Evolutionary conservation across 2,329 filamentous ascomycete genomes (phyloP).

Genomic region (Monosporascus sp.): DNA sequence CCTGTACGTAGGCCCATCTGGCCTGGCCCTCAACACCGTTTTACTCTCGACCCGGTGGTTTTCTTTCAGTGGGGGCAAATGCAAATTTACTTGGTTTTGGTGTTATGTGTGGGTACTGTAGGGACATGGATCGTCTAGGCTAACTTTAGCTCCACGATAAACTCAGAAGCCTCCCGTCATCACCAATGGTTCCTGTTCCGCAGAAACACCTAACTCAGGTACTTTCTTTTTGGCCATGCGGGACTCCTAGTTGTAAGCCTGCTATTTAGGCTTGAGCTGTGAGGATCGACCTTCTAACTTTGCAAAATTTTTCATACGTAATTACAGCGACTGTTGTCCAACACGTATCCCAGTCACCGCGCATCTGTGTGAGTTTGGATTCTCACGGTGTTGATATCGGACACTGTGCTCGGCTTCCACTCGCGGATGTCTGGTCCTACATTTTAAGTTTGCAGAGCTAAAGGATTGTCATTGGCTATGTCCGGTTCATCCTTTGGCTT

Average conservation of each 20-base stretch:
- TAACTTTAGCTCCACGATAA: not conserved
- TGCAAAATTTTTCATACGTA: not conserved
- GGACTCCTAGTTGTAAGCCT: not conserved
- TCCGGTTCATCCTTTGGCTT: constrained; percentile 42
- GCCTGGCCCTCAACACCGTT: not conserved
- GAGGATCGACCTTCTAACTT: not conserved
- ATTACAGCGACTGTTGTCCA: not conserved
- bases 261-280: not conserved
- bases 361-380: not conserved
- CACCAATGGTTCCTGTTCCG: no score
- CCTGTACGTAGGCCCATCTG: not conserved
- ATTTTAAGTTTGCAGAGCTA: constrained; percentile 3
- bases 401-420: constrained; percentile 4
- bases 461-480: constrained; percentile 30
- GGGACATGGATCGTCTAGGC: not conserved
- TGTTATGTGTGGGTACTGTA: not conserved
- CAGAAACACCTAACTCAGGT: not conserved
- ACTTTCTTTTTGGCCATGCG: not conserved
- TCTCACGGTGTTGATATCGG: not conserved
- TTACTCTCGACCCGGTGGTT: not conserved
- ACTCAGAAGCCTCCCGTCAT: no score
- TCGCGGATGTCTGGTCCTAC: constrained; percentile 8
- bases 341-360: not conserved
- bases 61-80: not conserved
- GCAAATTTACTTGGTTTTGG: not conserved